phyloP scores from a whole-genome alignment of 331 rosid genomes.

The Quercus lobata region DNA sequence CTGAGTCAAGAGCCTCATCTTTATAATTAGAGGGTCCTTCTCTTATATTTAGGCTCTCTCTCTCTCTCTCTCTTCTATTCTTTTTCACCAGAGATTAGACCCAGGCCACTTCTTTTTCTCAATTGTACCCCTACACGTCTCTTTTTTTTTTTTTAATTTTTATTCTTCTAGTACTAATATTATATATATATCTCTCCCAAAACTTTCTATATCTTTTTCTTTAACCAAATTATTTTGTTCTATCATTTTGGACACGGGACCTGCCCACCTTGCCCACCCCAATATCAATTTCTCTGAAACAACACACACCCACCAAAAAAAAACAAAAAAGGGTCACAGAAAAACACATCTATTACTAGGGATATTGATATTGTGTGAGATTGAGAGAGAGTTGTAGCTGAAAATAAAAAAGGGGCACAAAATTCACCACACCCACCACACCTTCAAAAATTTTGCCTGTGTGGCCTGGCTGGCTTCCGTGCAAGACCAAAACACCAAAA shows the following conservation, averaged over 20 bases:
- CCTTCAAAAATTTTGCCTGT: neutral
- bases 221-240: neutral
- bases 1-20: too few relatives aligned
- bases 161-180: neutral
- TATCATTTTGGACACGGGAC: slow-evolving; percentile 53
- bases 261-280: slow-evolving; percentile 13
- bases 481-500: neutral
- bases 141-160: neutral
- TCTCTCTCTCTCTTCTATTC: neutral
- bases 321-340: neutral
- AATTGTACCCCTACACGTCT: neutral
- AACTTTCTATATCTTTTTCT: neutral
- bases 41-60: neutral
- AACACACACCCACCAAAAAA: too few relatives aligned
- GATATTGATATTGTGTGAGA: neutral
- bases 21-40: too few relatives aligned
- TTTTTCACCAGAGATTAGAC: neutral
- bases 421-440: neutral
- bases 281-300: neutral
- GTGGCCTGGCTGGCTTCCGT: neutral
- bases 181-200: too few relatives aligned
- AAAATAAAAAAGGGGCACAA: neutral
- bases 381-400: neutral
- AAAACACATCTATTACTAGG: slow-evolving; percentile 16
- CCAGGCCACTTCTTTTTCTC: neutral